Percentiles rank a stretch among this genome's conserved stretches.
These are phyloP conservation scores for Thalassiosira hispida DNA, from an alignment of 352 stramenopile species.

Conservation along the genomic window DNA sequence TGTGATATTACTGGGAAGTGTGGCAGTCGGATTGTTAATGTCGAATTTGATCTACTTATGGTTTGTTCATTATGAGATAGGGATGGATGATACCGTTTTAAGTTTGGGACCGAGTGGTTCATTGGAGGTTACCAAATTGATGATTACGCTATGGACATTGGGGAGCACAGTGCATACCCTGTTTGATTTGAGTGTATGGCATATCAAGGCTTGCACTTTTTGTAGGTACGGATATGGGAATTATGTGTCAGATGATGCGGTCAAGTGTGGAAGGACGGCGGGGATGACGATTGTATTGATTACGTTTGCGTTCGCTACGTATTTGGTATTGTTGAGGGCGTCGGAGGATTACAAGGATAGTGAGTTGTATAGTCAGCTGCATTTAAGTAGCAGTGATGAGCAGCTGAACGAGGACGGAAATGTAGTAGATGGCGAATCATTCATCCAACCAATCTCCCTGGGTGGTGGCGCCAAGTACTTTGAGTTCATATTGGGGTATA, in stretches of 20 bases:
- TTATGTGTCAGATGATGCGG: conserved; percentile 36
- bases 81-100: conserved; percentile 26
- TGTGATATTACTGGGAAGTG: conserved; percentile 47
- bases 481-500: conserved; percentile 72
- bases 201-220: conserved; percentile 52
- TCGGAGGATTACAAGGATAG: conserved; percentile 21
- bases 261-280: conserved; percentile 23
- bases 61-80: conserved; percentile 40
- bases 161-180: conserved; percentile 48
- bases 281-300: conserved; percentile 28
- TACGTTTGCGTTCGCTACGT: conserved; percentile 33
- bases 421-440: not conserved
- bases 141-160: conserved; percentile 48
- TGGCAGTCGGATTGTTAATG: conserved; percentile 47
- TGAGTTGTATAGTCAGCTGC: not conserved
- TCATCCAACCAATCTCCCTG: conserved; percentile 22
- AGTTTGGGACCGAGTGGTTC: conserved; percentile 3
- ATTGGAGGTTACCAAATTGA: conserved; percentile 29
- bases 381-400: not conserved
- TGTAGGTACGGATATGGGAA: conserved; percentile 20
- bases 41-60: conserved; percentile 57
- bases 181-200: conserved; percentile 57
- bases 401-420: not conserved
- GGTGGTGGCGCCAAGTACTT: conserved; percentile 43
- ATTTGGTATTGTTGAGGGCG: conserved; percentile 28